Conservation (phyloP, 495 filamentous ascomycete genomes). For the Pyronema omphalodes region DNA sequence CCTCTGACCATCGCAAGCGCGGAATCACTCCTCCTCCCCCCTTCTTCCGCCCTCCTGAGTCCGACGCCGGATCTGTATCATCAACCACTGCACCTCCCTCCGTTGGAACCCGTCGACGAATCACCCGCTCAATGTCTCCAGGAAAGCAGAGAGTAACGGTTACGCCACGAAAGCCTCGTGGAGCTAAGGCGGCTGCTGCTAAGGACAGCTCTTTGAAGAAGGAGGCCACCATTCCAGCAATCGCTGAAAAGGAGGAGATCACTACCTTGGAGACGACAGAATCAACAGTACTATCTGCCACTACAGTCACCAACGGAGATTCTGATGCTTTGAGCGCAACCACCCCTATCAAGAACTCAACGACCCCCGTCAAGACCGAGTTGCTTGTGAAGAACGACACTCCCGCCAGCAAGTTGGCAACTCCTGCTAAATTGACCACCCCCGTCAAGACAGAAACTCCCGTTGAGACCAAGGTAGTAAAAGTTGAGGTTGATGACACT, state of each 20-base stretch:
- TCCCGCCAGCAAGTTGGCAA: neutral
- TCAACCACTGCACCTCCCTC: conserved; percentile 29
- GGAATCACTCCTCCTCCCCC: conserved; percentile 26
- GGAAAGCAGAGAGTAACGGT: conserved; percentile 29
- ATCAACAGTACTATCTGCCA: conserved; percentile 15
- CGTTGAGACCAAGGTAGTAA: conserved; percentile 29
- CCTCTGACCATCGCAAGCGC: conserved; percentile 27
- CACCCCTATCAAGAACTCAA: conserved; percentile 6
- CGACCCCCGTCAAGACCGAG: conserved; percentile 1
- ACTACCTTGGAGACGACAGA: conserved; percentile 15
- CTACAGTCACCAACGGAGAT: neutral
- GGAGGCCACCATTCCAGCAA: conserved; percentile 13
- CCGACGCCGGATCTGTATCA: conserved; percentile 21
- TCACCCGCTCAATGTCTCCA: conserved; percentile 36
- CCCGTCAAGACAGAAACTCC: conserved; percentile 32
- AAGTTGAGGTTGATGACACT: conserved; percentile 46
- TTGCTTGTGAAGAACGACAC: conserved; percentile 13
- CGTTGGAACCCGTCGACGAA: conserved; percentile 28
- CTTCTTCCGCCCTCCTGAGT: conserved; percentile 25
- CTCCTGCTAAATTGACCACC: conserved; percentile 11
- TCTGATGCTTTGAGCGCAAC: neutral
- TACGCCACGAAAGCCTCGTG: conserved; percentile 58
- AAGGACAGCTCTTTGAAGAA: conserved; percentile 25
- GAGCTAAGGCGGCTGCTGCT: conserved; percentile 38
- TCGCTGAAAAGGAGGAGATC: conserved; percentile 24